Base-by-base conservation (phyloP, 1,284 basidiomycete species). In the Pholiota adiposa region DNA sequence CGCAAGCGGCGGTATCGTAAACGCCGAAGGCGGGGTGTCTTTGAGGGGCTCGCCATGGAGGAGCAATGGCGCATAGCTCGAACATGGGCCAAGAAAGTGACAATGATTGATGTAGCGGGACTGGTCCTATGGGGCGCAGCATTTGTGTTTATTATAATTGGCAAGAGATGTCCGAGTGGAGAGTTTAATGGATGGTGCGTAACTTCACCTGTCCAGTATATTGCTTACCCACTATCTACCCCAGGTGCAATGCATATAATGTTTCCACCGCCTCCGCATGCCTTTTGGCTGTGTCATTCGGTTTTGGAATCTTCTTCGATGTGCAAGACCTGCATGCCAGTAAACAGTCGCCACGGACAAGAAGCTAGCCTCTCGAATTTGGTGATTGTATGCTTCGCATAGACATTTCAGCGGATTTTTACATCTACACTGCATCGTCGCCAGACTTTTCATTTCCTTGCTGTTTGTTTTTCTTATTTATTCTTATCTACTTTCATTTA, bases 171-270 rank as follows among this genome's bases (percentile, higher is more conserved):
- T 73, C 85, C 86, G 6, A 81, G 77, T 58, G 86, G 86, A 6
- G 73, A 70, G 16, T 88, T 82, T 65, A 76, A 83, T 51, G 87
- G 87, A 66, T 90, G 87, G 87, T 88, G 63, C 67, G 83, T 79
- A 33, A 21, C 25, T 16, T 46, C 44, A 36, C 14, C 36, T 51
- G 19, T 33, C 34, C 51, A 38, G 34, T 27, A 12, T 23, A 21
- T 33, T 2, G 23, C 60, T 31, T 63, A 49, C 19, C 41, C 50
- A 18, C 19, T 59, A 62, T 36, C 34, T 18, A 3, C 53, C 61
- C n/a, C 58, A 88, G 87, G 87, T 90, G 88, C 70, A 85, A 85
- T 65, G 85, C 84, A 4, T 90, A 87, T 70, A 89, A 89, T 66
- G 74, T 84, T 12, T 87, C 86, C 5, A 79, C 82, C 1, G 87